Base-by-base conservation (phyloP, 148 eudicot genomes). In the Silene conica region DNA sequence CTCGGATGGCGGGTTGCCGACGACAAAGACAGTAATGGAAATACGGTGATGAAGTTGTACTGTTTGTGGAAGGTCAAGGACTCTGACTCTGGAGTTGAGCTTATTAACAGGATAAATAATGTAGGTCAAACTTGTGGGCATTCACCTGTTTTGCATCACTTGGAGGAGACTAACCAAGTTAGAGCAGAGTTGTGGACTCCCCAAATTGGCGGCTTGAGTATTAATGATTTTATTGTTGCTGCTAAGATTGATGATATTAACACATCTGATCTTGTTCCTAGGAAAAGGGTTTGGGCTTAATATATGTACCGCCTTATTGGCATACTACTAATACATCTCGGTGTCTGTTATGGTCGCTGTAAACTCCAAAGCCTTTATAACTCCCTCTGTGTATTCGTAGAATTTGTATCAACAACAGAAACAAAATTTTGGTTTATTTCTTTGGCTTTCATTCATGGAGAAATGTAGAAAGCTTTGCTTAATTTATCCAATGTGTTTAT, bases 221-320 rank as follows among this genome's bases (percentile, higher is more conserved):
- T 95, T 77, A 95, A 92, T 77, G 99, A 95, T 82, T 95, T 95
- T 78, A 90, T 92, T 68, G 86, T 95, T 67, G 99, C 99, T 83
- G 90, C 97, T 71, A 95, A 86, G 79, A 89, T 95, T 63, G 99
- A 95, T 66, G 83, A 84, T 72, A 73, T 95, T 69, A 82, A 83
- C 43, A 85, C 89, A n/a, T 86, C 97, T 78, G 99, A 95, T 87
- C 99, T 95, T 81, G 86, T 82, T 72, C 92, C 96, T 20, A 84
- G 83, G 72, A 89, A 80, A 79, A 86, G 99, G 79, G 86, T 76
- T 59, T 95, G 99, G 97, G 99, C 99, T 61, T 95, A 76, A 31
- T 31, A n/a, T n/a, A n/a, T n/a, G n/a, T n/a, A n/a, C n/a, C n/a
- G n/a, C n/a, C n/a, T n/a, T n/a, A n/a, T n/a, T n/a, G n/a, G n/a